A percentile compares a stretch with the other conserved stretches of the same genome.
These are phyloP conservation scores for Boletus reticuloceps DNA, from an alignment of 768 basidiomycete genomes.

Conservation along the genomic window DNA sequence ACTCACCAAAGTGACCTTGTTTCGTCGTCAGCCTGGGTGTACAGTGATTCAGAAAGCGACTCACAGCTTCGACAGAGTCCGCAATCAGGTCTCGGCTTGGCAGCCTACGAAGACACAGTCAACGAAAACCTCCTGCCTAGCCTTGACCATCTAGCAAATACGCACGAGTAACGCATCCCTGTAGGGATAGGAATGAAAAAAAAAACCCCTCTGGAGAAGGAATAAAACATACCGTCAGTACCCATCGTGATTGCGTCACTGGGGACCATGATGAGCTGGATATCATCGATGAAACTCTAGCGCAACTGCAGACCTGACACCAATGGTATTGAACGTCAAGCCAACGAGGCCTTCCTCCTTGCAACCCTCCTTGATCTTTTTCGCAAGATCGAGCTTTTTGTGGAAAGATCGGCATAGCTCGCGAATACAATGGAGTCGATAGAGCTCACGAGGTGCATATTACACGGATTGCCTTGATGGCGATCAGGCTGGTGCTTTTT, in stretches of 20 bases:
- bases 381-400: constrained; percentile 70
- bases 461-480: constrained; percentile 76
- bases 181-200: neutral
- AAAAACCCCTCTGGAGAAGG: neutral
- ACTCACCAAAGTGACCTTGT: constrained; percentile 56
- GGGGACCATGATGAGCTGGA: neutral
- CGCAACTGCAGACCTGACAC: constrained; percentile 57
- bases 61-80: constrained; percentile 81
- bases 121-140: neutral
- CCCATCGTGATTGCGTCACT: constrained; percentile 92
- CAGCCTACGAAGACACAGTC: constrained; percentile 43
- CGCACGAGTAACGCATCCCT: constrained; percentile 90
- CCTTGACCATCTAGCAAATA: constrained; percentile 11
- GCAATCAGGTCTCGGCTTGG: constrained; percentile 89
- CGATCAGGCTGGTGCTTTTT: neutral
- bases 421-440: neutral
- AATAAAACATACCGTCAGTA: constrained; percentile 61
- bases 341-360: constrained; percentile 78
- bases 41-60: constrained; percentile 11
- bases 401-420: neutral
- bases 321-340: constrained; percentile 81
- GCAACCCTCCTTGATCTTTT: constrained; percentile 80
- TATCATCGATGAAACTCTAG: neutral
- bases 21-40: constrained; percentile 6
- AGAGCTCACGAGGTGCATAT: constrained; percentile 67